These are phyloP conservation scores for Picochlorum sp. DNA, from an alignment of 139 green algal species.

Conservation along the genomic window DNA sequence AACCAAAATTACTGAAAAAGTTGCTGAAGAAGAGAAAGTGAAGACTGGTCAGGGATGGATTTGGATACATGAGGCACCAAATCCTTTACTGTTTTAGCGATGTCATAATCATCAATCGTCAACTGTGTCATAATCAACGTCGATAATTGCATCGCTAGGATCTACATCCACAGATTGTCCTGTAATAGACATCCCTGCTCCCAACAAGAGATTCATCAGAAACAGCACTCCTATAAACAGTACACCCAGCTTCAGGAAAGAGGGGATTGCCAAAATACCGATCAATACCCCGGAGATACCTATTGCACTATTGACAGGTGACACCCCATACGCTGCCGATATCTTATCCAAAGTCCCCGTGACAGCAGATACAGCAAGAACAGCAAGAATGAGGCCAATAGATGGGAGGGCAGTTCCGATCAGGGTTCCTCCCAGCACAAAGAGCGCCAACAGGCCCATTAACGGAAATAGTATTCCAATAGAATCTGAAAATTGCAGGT, in stretches of 20 bases:
- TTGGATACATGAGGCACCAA: not conserved
- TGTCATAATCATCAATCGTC: conserved; percentile 9
- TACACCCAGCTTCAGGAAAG: conserved; percentile 4
- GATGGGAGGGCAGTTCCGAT: too few relatives aligned
- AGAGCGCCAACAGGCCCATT: too few relatives aligned
- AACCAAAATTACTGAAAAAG: conserved; percentile 40
- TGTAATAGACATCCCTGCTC: not conserved
- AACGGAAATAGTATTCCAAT: too few relatives aligned
- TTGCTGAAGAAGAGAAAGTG: conserved; percentile 29
- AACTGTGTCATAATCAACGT: conserved; percentile 3
- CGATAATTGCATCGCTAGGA: conserved; percentile 2
- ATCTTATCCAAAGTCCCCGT: conserved; percentile 1
- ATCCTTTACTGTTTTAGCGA: not conserved
- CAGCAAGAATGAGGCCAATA: not conserved
- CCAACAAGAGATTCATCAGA: conserved; percentile 7
- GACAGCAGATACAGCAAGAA: conserved; percentile 1
- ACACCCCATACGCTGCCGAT: not conserved
- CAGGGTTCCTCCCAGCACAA: too few relatives aligned
- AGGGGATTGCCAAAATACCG: conserved; percentile 3
- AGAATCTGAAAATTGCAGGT: too few relatives aligned
- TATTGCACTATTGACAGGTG: not conserved
- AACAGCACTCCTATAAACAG: not conserved
- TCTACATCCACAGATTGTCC: conserved; percentile 1
- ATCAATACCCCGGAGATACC: not conserved
- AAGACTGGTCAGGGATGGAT: conserved; percentile 8